Evolutionary conservation across 1,139 yeast species (phyloP).

Genomic region (Kodamaea alishanica): DNA sequence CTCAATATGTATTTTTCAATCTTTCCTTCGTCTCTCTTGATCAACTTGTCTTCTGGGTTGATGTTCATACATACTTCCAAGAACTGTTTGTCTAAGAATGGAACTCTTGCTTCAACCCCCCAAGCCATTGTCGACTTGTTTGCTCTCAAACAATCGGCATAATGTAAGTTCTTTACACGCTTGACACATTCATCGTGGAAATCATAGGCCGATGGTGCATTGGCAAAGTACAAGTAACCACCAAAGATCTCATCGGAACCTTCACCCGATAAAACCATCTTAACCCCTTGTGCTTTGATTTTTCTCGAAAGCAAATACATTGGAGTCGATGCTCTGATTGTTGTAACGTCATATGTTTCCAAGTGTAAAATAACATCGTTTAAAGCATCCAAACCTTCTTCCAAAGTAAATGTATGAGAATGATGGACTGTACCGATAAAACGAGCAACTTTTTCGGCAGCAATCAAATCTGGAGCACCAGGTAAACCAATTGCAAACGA

Average conservation of each 20-base stretch:
- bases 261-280: conserved; percentile 98
- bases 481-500: conserved; percentile 97
- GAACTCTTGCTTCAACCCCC: conserved; percentile 99
- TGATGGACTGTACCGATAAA: conserved; percentile 95
- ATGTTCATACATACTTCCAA: conserved; percentile 92
- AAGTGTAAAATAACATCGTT: conserved; percentile 91
- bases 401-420: conserved; percentile 93
- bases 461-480: conserved; percentile 94
- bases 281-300: conserved; percentile 98
- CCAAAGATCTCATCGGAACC: conserved; percentile 99
- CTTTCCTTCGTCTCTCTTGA: conserved; percentile 60
- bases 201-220: conserved; percentile 87
- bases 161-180: conserved; percentile 95
- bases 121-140: conserved; percentile 99
- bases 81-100: conserved; percentile 93
- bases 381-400: conserved; percentile 95
- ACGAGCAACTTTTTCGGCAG: conserved; percentile 94
- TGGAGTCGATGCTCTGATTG: conserved; percentile 98
- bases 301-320: conserved; percentile 95
- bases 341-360: conserved; percentile 97
- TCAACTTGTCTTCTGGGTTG: conserved; percentile 87
- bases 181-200: conserved; percentile 94
- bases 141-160: conserved; percentile 96
- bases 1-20: conserved; percentile 94
- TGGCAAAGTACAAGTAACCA: conserved; percentile 94